Conservation (phyloP, 495 filamentous ascomycete genomes). For the Annulohypoxylon bovei region DNA sequence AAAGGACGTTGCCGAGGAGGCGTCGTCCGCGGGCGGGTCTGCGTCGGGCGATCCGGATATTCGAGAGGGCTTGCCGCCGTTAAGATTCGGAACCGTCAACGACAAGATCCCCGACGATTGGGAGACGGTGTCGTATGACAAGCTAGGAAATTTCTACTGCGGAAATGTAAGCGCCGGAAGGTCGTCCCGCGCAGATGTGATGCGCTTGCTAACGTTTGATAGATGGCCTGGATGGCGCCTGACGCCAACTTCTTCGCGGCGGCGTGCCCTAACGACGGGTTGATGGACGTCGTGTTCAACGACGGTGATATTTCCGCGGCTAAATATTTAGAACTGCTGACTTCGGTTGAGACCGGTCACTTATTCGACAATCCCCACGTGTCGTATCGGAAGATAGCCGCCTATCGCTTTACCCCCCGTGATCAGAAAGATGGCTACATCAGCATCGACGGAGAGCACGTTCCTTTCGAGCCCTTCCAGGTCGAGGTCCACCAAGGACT, state of each 20-base stretch:
- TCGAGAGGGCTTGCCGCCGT: constrained; percentile 69
- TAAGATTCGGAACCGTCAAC: constrained; percentile 81
- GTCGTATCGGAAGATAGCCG: constrained; percentile 80
- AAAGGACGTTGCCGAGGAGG: constrained; percentile 9
- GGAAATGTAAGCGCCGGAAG: constrained; percentile 71
- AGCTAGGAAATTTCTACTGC: constrained; percentile 90
- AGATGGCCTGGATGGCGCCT: constrained; percentile 91
- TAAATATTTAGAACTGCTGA: constrained; percentile 71
- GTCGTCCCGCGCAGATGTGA: background rate
- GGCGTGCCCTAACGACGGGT: constrained; percentile 83
- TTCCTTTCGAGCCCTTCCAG: constrained; percentile 89
- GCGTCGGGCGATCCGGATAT: constrained; percentile 25
- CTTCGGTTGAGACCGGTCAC: constrained; percentile 71
- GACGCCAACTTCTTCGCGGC: constrained; percentile 90
- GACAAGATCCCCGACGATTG: constrained; percentile 80
- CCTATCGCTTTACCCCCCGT: constrained; percentile 83
- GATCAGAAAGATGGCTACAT: constrained; percentile 79
- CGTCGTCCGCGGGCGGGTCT: constrained; percentile 22
- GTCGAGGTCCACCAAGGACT: constrained; percentile 86
- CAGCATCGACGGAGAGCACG: constrained; percentile 89
- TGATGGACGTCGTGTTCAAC: constrained; percentile 84
- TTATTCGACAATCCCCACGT: constrained; percentile 85
- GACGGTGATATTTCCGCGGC: constrained; percentile 75
- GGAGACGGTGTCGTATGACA: constrained; percentile 74
- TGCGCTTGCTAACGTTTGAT: constrained; percentile 4